phyloP scores from a whole-genome alignment of 2,329 filamentous ascomycete genomes.

The Fusarium xylarioides region DNA sequence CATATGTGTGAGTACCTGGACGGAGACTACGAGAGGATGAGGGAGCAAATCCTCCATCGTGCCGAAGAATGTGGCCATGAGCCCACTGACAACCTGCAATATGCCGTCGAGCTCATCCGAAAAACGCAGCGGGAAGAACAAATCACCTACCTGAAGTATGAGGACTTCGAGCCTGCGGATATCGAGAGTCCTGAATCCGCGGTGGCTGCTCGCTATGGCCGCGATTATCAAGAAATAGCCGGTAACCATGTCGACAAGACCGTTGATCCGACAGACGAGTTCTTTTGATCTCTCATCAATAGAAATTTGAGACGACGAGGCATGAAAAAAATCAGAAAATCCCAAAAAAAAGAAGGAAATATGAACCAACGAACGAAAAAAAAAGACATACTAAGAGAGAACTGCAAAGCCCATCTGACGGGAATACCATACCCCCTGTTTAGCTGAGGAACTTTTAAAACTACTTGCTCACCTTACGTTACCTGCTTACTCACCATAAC shows the following conservation, averaged over 20 bases:
- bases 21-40: not conserved
- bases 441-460: not conserved
- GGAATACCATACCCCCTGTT: not conserved
- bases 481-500: not conserved
- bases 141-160: not conserved
- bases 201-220: not conserved
- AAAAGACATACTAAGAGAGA: not conserved
- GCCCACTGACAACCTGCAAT: not conserved
- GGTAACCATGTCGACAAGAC: not conserved
- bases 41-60: not conserved
- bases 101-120: not conserved
- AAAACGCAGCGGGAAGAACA: not conserved
- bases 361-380: not conserved
- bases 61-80: not conserved
- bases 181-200: constrained; percentile 2
- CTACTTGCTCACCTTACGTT: not conserved
- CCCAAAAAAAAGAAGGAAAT: not conserved
- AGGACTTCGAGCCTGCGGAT: not conserved
- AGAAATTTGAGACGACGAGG: not conserved
- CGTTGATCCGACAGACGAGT: not conserved
- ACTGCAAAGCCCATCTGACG: not conserved
- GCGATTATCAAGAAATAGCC: not conserved
- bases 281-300: not conserved
- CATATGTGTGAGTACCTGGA: not conserved
- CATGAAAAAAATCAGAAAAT: not conserved